These are phyloP conservation scores for Collariella sp. DNA, from an alignment of 495 filamentous ascomycete genomes.

Conservation along the genomic window DNA sequence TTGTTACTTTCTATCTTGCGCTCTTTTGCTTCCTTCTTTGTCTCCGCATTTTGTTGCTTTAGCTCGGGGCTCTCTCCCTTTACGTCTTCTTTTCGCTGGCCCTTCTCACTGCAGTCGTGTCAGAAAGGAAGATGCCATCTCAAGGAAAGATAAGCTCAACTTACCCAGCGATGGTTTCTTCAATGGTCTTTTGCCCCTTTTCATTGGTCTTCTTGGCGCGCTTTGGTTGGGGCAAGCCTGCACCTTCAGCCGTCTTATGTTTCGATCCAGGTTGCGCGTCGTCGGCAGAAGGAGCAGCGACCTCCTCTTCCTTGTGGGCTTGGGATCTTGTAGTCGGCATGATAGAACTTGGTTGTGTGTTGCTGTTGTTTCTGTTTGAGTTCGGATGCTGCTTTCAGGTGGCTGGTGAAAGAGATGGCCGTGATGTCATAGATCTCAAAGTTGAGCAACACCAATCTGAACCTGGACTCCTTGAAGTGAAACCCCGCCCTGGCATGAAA, in stretches of 20 bases:
- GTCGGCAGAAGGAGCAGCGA: conserved; percentile 1
- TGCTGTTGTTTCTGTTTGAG: no score
- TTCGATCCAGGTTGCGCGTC: conserved; percentile 19
- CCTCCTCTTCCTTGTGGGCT: conserved; percentile 11
- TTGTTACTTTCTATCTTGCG: no score
- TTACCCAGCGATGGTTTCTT: conserved; percentile 3
- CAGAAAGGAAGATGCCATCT: background rate
- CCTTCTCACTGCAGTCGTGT: background rate
- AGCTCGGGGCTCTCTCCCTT: background rate
- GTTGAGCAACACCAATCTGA: no score
- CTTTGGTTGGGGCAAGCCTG: conserved; percentile 10
- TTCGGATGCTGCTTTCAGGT: background rate
- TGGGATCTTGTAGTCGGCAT: conserved; percentile 19
- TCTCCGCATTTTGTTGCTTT: background rate
- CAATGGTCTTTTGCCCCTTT: conserved; percentile 4
- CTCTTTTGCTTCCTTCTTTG: background rate
- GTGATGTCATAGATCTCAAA: background rate
- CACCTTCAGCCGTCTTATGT: conserved; percentile 13
- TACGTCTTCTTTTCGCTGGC: background rate
- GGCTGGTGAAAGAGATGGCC: background rate
- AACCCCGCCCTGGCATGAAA: no score
- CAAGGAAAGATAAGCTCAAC: background rate
- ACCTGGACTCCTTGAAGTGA: no score
- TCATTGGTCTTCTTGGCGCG: conserved; percentile 9
- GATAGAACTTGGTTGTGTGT: background rate